phyloP scores from a whole-genome alignment of 768 basidiomycete species.

The Tylopilus balloui region DNA sequence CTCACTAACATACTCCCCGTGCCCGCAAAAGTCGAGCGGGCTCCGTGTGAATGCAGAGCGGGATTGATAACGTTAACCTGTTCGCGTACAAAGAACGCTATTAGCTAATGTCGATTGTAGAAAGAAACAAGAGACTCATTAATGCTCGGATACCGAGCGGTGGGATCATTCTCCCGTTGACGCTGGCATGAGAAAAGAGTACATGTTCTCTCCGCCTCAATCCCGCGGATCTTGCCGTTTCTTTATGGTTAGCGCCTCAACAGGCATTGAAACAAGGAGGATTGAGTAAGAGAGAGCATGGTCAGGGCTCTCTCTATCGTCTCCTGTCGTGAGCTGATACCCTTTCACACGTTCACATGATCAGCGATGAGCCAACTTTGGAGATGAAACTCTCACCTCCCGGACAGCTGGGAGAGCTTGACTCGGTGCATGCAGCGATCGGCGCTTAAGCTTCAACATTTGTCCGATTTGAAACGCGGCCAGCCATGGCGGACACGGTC shows the following conservation, averaged over 20 bases:
- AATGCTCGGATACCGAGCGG: neutral
- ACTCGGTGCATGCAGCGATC: too few species aligned
- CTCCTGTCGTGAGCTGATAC: neutral
- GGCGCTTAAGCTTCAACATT: too few species aligned
- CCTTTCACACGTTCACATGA: neutral
- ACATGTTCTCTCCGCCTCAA: neutral
- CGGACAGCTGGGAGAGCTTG: too few species aligned
- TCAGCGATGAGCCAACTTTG: neutral
- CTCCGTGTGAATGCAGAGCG: neutral
- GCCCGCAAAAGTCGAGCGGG: neutral
- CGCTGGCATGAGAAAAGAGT: constrained; percentile 10
- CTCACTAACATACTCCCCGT: neutral
- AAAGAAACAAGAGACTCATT: neutral
- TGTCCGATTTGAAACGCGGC: neutral
- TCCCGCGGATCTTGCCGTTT: constrained; percentile 7
- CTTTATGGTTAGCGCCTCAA: neutral
- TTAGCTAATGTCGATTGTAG: neutral
- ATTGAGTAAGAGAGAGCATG: constrained; percentile 6
- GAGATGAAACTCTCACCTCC: neutral
- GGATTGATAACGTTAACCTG: neutral
- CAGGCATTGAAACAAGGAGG: neutral
- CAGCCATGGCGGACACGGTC: neutral
- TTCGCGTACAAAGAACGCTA: neutral
- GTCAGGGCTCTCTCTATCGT: neutral
- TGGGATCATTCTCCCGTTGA: constrained; percentile 7